Evolutionary conservation across 2,329 filamentous ascomycete genomes (phyloP).

Genomic region (Lachnellula subtilissima): DNA sequence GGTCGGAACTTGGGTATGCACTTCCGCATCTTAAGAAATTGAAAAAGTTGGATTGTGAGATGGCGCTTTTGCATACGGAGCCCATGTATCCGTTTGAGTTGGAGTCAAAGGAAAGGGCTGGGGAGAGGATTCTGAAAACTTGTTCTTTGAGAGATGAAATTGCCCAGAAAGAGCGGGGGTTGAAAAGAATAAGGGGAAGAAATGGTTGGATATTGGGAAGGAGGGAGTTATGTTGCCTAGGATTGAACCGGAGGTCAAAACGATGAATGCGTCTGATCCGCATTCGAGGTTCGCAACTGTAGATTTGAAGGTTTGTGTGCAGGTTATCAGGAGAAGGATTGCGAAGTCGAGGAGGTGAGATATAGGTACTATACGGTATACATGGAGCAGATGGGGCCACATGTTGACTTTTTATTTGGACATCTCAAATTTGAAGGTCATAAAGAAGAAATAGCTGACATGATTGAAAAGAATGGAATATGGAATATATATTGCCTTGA

Average conservation of each 20-base stretch:
- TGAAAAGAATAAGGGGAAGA: slow-evolving; percentile 5
- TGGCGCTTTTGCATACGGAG: slow-evolving; percentile 2
- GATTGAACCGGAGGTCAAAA: not conserved
- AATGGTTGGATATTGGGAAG: slow-evolving; percentile 1
- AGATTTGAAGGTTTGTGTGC: slow-evolving; percentile 4
- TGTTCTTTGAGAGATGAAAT: not conserved
- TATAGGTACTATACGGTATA: no score
- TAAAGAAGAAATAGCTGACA: no score
- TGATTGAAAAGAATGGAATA: no score
- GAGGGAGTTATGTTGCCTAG: not conserved
- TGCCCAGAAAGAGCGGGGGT: not conserved
- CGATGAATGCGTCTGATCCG: not conserved
- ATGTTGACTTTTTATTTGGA: no score
- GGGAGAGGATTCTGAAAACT: not conserved
- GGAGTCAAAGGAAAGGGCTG: not conserved
- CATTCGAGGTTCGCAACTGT: slow-evolving; percentile 1
- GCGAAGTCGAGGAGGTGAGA: not conserved
- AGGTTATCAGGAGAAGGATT: slow-evolving; percentile 1
- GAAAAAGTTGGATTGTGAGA: slow-evolving; percentile 5
- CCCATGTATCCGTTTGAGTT: slow-evolving; percentile 1
- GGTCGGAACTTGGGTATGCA: slow-evolving; percentile 3
- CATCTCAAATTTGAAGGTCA: no score
- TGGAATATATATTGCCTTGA: no score
- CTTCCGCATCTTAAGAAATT: slow-evolving; percentile 1
- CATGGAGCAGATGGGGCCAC: no score